Evolutionary conservation across 371 early-diverging fungal species (phyloP).

Genomic region (Umbelopsis sp.): DNA sequence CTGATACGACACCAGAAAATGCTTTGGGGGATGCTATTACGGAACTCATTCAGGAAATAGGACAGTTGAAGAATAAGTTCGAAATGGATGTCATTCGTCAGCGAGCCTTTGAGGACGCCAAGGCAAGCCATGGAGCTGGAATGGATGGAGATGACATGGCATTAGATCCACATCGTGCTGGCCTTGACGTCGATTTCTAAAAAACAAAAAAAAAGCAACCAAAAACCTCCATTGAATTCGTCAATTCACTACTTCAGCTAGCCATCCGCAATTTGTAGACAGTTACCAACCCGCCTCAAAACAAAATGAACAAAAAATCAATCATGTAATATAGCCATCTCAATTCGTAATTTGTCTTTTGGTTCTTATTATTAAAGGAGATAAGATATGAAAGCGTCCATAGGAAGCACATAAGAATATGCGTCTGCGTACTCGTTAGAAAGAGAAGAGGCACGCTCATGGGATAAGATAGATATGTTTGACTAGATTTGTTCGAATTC

Average conservation of each 20-base stretch:
- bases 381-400: no score
- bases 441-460: no score
- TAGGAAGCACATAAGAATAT: no score
- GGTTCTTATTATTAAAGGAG: not conserved
- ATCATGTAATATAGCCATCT: constrained; percentile 6
- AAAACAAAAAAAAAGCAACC: no score
- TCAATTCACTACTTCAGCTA: not conserved
- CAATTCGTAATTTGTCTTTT: not conserved
- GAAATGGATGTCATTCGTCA: constrained; percentile 63
- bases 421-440: no score
- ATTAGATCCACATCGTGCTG: constrained; percentile 40
- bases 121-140: constrained; percentile 34
- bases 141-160: constrained; percentile 30
- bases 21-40: constrained; percentile 81
- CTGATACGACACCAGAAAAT: constrained; percentile 81
- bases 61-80: constrained; percentile 84
- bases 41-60: constrained; percentile 78
- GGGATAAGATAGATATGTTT: not conserved
- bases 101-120: constrained; percentile 51
- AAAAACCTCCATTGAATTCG: not conserved
- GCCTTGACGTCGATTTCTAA: constrained; percentile 63
- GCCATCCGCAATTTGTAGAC: no score
- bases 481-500: constrained; percentile 40
- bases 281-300: no score
- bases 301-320: no score